These are phyloP conservation scores for Lactifluus volemus DNA, from an alignment of 768 basidiomycete species.

Conservation along the genomic window DNA sequence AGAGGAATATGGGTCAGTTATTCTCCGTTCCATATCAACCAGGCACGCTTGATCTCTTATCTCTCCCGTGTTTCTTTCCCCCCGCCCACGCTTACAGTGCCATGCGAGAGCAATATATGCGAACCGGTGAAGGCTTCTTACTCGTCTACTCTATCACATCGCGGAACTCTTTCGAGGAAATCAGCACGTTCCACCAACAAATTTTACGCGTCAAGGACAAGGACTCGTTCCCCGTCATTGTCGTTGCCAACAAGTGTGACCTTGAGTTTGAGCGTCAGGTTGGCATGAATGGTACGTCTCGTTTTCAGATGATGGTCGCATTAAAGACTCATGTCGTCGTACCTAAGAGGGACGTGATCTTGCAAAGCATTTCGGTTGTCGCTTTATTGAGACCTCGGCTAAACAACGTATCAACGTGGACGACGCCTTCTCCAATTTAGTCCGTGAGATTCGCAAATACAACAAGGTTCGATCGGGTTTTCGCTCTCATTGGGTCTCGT, in stretches of 20 bases:
- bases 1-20: constrained; percentile 88
- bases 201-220: constrained; percentile 96
- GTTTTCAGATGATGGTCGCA: too few species aligned
- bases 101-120: constrained; percentile 99
- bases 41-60: constrained; percentile 1
- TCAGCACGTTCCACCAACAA: constrained; percentile 91
- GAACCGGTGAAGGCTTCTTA: constrained; percentile 95
- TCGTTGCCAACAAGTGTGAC: constrained; percentile 98
- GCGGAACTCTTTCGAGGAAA: constrained; percentile 95
- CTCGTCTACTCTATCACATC: constrained; percentile 99
- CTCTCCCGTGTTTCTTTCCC: neutral
- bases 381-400: constrained; percentile 93
- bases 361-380: constrained; percentile 89
- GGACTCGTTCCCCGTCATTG: constrained; percentile 89
- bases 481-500: neutral
- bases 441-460: constrained; percentile 88
- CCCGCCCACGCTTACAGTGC: constrained; percentile 44
- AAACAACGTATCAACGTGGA: constrained; percentile 97
- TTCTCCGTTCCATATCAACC: neutral
- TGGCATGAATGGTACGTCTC: constrained; percentile 75
- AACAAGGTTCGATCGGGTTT: constrained; percentile 57
- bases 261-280: constrained; percentile 95
- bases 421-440: constrained; percentile 88
- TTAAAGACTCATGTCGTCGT: too few species aligned
- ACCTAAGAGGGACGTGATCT: constrained; percentile 88